A percentile compares a stretch with the other conserved stretches of the same genome.
These are phyloP conservation scores for Lentinus brumalis DNA, from an alignment of 768 basidiomycete species.

Conservation along the genomic window DNA sequence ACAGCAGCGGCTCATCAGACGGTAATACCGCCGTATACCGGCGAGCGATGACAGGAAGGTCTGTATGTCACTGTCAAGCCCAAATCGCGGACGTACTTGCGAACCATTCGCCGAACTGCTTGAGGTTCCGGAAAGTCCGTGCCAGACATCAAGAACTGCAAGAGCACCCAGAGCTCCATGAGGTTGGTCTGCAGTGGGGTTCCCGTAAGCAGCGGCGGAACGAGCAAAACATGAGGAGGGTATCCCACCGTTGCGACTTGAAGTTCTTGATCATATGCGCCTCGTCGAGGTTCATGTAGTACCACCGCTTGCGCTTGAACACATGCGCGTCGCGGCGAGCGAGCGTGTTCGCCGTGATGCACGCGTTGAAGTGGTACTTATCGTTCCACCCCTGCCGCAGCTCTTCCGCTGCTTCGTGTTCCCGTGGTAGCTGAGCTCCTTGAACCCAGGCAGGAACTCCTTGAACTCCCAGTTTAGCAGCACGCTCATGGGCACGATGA, in stretches of 20 bases:
- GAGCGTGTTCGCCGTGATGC: slow-evolving; percentile 91
- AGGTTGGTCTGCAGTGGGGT: slow-evolving; percentile 97
- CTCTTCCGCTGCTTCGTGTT: slow-evolving; percentile 87
- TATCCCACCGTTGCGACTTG: slow-evolving; percentile 92
- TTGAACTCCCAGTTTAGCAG: slow-evolving; percentile 96
- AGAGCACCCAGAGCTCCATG: slow-evolving; percentile 91
- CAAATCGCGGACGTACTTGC: slow-evolving; percentile 62
- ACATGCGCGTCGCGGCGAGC: slow-evolving; percentile 88
- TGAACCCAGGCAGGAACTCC: slow-evolving; percentile 90
- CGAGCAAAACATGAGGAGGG: slow-evolving; percentile 83
- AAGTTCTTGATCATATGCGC: slow-evolving; percentile 99
- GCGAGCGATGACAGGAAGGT: slow-evolving; percentile 60
- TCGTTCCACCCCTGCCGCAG: slow-evolving; percentile 90
- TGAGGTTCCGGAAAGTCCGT: slow-evolving; percentile 87
- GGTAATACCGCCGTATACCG: slow-evolving; percentile 83
- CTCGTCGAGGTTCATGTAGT: slow-evolving; percentile 95
- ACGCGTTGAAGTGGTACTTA: slow-evolving; percentile 88
- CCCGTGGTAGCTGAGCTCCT: slow-evolving; percentile 88
- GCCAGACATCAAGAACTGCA: slow-evolving; percentile 93
- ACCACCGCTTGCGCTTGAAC: slow-evolving; percentile 92
- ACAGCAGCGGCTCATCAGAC: no score
- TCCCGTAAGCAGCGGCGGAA: slow-evolving; percentile 89
- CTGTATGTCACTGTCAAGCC: background rate
- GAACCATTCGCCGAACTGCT: slow-evolving; percentile 96
- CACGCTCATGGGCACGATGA: slow-evolving; percentile 92